These are phyloP conservation scores for Talaromyces albobiverticillius DNA, from an alignment of 2,329 filamentous ascomycete species.

Conservation along the genomic window DNA sequence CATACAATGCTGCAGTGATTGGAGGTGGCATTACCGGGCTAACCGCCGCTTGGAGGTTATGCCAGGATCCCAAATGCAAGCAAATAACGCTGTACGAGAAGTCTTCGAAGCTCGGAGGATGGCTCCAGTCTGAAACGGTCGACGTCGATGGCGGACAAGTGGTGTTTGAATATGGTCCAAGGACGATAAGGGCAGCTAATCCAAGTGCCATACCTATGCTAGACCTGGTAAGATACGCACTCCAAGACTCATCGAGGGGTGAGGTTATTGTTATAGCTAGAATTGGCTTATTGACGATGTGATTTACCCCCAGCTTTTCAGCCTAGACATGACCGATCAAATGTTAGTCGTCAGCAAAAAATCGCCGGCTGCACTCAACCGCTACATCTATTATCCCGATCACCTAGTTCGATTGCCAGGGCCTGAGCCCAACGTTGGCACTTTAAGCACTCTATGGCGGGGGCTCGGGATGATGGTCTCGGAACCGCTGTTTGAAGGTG, in stretches of 20 bases:
- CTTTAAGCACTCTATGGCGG: constrained; percentile 25
- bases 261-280: background rate
- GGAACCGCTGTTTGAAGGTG: constrained; percentile 57
- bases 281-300: background rate
- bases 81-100: constrained; percentile 81
- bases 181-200: constrained; percentile 63
- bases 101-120: constrained; percentile 70
- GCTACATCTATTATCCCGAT: constrained; percentile 87
- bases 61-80: constrained; percentile 62
- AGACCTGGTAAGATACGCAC: constrained; percentile 57
- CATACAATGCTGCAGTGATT: constrained; percentile 61
- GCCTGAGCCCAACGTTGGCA: constrained; percentile 28
- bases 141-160: constrained; percentile 59
- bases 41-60: constrained; percentile 72
- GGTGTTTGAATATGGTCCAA: constrained; percentile 78
- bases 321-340: constrained; percentile 56
- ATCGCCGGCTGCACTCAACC: constrained; percentile 57
- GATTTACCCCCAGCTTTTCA: constrained; percentile 48
- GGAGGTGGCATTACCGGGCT: constrained; percentile 84
- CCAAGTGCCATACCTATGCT: constrained; percentile 65
- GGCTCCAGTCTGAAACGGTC: constrained; percentile 69
- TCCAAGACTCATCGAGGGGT: background rate
- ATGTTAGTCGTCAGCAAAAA: constrained; percentile 53
- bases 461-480: constrained; percentile 33
- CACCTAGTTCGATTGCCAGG: constrained; percentile 66